Evolutionary conservation across 805 yeast genomes (phyloP).

Genomic region (Starmerella floricola): DNA sequence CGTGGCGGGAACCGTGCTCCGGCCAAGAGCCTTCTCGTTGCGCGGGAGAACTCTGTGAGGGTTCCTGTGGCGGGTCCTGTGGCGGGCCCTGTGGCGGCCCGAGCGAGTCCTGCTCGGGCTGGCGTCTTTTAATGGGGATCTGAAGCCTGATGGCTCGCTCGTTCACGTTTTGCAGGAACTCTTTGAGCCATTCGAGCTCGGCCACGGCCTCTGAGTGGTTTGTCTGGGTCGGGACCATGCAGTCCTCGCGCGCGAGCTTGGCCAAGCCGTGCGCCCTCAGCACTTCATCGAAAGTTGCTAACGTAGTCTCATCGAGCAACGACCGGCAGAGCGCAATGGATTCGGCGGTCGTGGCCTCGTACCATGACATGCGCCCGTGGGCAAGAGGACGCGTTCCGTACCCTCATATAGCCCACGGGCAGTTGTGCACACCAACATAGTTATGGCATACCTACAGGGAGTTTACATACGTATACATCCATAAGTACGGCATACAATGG

Average conservation of each 20-base stretch:
- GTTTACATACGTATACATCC: too few species aligned
- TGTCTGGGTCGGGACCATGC: neutral
- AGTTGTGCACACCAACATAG: too few species aligned
- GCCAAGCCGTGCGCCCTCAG: constrained; percentile 1
- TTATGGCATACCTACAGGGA: too few species aligned
- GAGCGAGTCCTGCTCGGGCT: too few species aligned
- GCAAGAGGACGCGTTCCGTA: too few species aligned
- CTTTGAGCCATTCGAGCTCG: constrained; percentile 13
- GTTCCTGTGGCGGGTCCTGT: too few species aligned
- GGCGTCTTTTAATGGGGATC: neutral
- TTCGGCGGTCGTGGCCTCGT: constrained; percentile 8
- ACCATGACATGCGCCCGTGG: constrained; percentile 25
- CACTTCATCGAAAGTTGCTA: constrained; percentile 7
- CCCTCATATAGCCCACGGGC: too few species aligned
- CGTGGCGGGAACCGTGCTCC: too few species aligned
- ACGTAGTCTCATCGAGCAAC: constrained; percentile 1
- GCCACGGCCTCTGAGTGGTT: constrained; percentile 8
- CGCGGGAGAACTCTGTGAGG: too few species aligned
- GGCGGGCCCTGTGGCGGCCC: too few species aligned
- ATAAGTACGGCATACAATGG: too few species aligned
- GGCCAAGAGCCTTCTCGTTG: too few species aligned
- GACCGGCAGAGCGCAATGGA: constrained; percentile 12
- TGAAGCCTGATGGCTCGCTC: neutral
- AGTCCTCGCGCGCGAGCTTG: neutral
- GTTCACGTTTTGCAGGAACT: constrained; percentile 4